Evolutionary conservation across 306 rosid genomes (phyloP).

Genomic region (Argentina anserina): DNA sequence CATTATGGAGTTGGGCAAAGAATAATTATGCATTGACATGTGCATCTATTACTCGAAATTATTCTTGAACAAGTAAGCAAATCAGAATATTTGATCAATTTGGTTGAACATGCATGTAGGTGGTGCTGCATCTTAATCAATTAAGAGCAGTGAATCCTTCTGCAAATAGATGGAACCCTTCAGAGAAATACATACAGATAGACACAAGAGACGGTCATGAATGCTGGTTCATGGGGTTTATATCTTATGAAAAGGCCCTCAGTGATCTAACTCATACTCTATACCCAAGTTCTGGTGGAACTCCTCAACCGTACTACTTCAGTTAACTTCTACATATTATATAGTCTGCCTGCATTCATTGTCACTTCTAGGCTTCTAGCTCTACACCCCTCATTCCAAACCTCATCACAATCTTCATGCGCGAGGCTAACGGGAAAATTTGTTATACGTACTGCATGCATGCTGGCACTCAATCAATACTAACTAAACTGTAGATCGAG

Average conservation of each 20-base stretch:
- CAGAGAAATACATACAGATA: constrained; percentile 46
- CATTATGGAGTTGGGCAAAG: background rate
- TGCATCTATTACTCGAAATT: background rate
- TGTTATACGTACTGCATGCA: too few relatives aligned
- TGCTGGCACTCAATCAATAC: too few relatives aligned
- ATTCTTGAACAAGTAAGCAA: background rate
- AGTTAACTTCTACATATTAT: background rate
- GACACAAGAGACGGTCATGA: constrained; percentile 60
- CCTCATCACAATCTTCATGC: too few relatives aligned
- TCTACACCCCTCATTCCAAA: too few relatives aligned
- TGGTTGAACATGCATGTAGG: constrained; percentile 34
- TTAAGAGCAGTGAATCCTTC: constrained; percentile 46
- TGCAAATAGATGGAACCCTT: constrained; percentile 47
- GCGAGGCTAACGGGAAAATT: too few relatives aligned
- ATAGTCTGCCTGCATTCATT: too few relatives aligned
- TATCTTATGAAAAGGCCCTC: constrained; percentile 67
- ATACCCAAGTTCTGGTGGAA: constrained; percentile 14
- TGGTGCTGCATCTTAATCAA: constrained; percentile 49
- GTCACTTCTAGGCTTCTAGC: too few relatives aligned
- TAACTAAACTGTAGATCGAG: too few relatives aligned
- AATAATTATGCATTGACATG: background rate
- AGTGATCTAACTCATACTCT: constrained; percentile 41
- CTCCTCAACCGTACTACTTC: background rate
- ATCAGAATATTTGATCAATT: background rate
- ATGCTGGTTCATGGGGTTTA: constrained; percentile 70